These are phyloP conservation scores for Candida maltosa DNA, from an alignment of 805 yeast species.

Conservation along the genomic window DNA sequence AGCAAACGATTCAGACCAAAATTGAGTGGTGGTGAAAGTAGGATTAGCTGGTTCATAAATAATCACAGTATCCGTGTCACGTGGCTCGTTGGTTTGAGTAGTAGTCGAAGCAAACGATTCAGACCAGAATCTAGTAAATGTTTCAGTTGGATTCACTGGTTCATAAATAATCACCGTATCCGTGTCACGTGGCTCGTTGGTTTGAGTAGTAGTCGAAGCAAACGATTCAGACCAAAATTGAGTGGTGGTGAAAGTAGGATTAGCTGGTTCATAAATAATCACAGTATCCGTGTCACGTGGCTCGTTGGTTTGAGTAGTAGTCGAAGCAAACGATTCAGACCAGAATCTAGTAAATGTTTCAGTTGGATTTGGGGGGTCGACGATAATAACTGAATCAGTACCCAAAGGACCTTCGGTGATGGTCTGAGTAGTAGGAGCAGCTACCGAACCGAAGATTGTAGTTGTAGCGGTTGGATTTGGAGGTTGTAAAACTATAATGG, in stretches of 20 bases:
- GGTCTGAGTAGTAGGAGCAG: conserved; percentile 12
- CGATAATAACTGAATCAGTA: conserved; percentile 12
- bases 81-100: conserved; percentile 12
- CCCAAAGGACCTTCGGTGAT: conserved; percentile 6
- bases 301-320: conserved; percentile 5
- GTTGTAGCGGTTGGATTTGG: not conserved
- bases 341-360: conserved; percentile 8
- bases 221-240: not conserved
- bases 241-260: conserved; percentile 1
- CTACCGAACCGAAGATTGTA: conserved; percentile 2
- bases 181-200: not conserved
- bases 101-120: conserved; percentile 3
- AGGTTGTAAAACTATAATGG: conserved; percentile 8
- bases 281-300: conserved; percentile 9
- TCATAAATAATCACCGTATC: not conserved
- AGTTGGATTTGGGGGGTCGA: conserved; percentile 10
- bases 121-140: not conserved
- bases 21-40: conserved; percentile 8
- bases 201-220: conserved; percentile 5
- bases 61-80: conserved; percentile 14
- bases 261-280: conserved; percentile 6
- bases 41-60: conserved; percentile 15
- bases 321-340: not conserved
- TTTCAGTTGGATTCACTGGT: conserved; percentile 1
- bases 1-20: conserved; percentile 2